Base-by-base conservation (phyloP, 257 asterid genomes). In the Cruciata laevipes region DNA sequence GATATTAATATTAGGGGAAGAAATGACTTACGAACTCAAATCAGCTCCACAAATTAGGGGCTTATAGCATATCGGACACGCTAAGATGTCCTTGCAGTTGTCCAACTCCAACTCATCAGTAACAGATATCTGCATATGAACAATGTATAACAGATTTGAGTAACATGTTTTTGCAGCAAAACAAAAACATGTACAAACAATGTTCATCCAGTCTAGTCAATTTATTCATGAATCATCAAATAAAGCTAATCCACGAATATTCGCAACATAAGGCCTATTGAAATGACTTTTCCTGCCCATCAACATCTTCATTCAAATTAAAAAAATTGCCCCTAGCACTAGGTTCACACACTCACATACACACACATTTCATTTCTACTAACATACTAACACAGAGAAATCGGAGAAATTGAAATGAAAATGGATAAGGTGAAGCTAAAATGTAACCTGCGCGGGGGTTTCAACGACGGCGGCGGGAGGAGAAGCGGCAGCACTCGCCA, bases 11-110 rank as follows among this genome's bases (percentile, higher is more conserved):
- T 8, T 47, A 47, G 55, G 49, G 40, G 37, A 32, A 32, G 10
- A 67, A 12, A 74, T 30, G 69, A 79, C 93, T 79, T 78, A 91
- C 98, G 75, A 71, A 57, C 75, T 61, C 3, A 80, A 53, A 33
- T 74, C 80, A 65, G 78, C 73, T 7, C 69, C 76, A 82, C 79
- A 81, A 66, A 66, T 63, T 67, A 88, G 63, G 35, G 76, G 79
- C 21, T 80, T 71, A 24, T 73, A 82, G 85, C 98, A 91, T 79
- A 91, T 85, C 25, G 98, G 94, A 74, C 97, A 91, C 38, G 97
- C 93, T 73, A 91, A 76, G 66, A 82, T 76, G 37, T 72, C 80
- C 70, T 79, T 75, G 70, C 77, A 81, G 63, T 67, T 66, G 63
- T 71, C 79, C 78, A 78, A 64, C 71, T 78, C 78, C n/a, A 70